Evolutionary conservation across 2,329 filamentous ascomycete genomes (phyloP).

Genomic region (Monosporascus sp.): DNA sequence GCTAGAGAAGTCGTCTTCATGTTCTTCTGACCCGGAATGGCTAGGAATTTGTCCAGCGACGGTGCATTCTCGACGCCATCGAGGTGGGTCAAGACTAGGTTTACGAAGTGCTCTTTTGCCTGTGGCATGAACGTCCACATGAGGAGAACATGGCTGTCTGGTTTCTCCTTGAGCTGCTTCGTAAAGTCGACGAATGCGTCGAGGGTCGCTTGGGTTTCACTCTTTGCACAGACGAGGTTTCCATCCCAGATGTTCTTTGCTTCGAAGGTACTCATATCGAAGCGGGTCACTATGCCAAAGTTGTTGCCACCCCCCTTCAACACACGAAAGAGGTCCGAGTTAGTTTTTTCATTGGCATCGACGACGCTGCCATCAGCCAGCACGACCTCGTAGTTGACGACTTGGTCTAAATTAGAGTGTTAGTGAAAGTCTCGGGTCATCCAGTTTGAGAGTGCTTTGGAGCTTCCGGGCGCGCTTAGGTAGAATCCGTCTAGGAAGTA

Average conservation of each 20-base stretch:
- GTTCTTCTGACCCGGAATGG: slow-evolving; percentile 9
- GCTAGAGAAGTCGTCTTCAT: slow-evolving; percentile 7
- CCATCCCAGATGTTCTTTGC: slow-evolving; percentile 6
- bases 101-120: slow-evolving; percentile 6
- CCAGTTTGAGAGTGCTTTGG: too few species aligned
- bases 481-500: not conserved
- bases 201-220: not conserved
- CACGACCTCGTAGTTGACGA: slow-evolving; percentile 10
- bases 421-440: too few species aligned
- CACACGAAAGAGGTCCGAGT: slow-evolving; percentile 4
- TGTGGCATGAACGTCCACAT: slow-evolving; percentile 5
- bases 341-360: slow-evolving; percentile 5
- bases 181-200: slow-evolving; percentile 11
- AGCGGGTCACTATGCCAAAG: slow-evolving; percentile 1
- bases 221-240: not conserved
- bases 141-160: slow-evolving; percentile 7
- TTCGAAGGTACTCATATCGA: slow-evolving; percentile 8
- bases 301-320: slow-evolving; percentile 8
- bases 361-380: slow-evolving; percentile 4
- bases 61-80: slow-evolving; percentile 9
- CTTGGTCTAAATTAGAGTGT: not conserved
- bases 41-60: slow-evolving; percentile 9
- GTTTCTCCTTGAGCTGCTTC: slow-evolving; percentile 3
- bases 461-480: not conserved
- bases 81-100: slow-evolving; percentile 7